Evolutionary conservation across 208 protist genomes (phyloP).

Genomic region (Strigomonas galati): DNA sequence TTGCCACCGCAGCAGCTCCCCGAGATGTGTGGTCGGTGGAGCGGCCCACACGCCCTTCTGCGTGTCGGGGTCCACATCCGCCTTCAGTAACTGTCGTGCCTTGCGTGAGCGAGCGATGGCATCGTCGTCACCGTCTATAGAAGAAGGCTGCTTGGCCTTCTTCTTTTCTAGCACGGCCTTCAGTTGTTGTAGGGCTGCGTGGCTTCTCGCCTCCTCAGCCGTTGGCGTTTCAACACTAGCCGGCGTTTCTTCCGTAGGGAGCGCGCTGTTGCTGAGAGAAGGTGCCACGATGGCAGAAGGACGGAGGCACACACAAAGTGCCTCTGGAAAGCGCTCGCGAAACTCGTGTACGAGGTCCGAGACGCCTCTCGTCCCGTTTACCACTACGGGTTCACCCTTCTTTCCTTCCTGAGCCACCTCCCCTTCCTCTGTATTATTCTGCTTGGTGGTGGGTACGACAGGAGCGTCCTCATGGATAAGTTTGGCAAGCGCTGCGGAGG

Average conservation of each 20-base stretch:
- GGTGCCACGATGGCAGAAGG: not conserved
- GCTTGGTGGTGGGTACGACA: too few species aligned
- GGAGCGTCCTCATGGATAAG: too few species aligned
- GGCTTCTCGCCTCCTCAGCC: not conserved
- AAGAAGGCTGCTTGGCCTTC: not conserved
- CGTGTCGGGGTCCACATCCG: constrained; percentile 53
- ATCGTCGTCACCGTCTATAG: not conserved
- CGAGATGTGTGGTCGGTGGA: constrained; percentile 13
- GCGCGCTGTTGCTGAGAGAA: not conserved
- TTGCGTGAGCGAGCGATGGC: not conserved
- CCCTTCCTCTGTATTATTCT: too few species aligned
- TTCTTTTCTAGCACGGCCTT: not conserved
- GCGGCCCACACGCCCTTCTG: constrained; percentile 54
- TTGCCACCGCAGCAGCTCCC: constrained; percentile 68
- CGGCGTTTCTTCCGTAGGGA: not conserved
- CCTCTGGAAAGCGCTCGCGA: not conserved
- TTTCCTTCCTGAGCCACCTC: too few species aligned
- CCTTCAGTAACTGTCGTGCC: constrained; percentile 34
- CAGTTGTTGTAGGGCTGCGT: not conserved
- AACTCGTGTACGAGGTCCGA: not conserved
- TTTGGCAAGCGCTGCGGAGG: too few species aligned
- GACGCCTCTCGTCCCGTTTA: not conserved
- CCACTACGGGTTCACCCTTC: too few species aligned
- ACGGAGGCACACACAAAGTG: constrained; percentile 4
- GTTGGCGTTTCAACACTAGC: too few species aligned